Percentiles rank a stretch among this genome's conserved stretches.
phyloP scores from a whole-genome alignment of 129 eudicot genomes.

The Sambucus nigra region DNA sequence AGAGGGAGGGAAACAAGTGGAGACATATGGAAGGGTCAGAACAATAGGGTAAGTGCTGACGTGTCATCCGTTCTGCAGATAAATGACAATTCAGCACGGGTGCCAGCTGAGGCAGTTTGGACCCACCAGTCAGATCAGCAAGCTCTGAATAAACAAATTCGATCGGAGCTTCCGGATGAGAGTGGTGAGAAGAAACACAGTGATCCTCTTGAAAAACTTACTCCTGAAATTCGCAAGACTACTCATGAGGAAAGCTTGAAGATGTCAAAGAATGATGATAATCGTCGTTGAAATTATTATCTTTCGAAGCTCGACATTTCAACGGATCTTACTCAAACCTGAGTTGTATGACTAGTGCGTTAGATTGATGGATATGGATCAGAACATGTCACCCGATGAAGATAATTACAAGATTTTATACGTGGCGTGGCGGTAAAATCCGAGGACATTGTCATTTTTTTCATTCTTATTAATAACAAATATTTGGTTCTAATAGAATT shows the following conservation, averaged over 20 bases:
- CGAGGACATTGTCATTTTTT: neutral
- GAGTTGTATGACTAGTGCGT: constrained; percentile 55
- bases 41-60: constrained; percentile 29
- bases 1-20: constrained; percentile 59
- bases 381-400: constrained; percentile 21
- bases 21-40: constrained; percentile 68
- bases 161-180: constrained; percentile 24
- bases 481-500: neutral
- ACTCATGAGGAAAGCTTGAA: constrained; percentile 21
- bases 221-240: constrained; percentile 19
- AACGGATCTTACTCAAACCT: constrained; percentile 56
- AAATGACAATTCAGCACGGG: constrained; percentile 28
- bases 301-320: constrained; percentile 79
- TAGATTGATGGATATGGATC: constrained; percentile 34
- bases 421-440: constrained; percentile 71
- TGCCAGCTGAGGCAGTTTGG: constrained; percentile 34
- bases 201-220: constrained; percentile 19
- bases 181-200: constrained; percentile 15
- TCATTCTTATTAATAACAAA: too few relatives aligned
- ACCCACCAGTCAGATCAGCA: constrained; percentile 28
- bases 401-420: constrained; percentile 46
- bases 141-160: constrained; percentile 34
- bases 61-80: constrained; percentile 32
- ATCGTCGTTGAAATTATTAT: constrained; percentile 31
- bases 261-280: constrained; percentile 30